Base-by-base conservation (phyloP, 2,329 filamentous ascomycete species). In the Xylariaceae sp. region DNA sequence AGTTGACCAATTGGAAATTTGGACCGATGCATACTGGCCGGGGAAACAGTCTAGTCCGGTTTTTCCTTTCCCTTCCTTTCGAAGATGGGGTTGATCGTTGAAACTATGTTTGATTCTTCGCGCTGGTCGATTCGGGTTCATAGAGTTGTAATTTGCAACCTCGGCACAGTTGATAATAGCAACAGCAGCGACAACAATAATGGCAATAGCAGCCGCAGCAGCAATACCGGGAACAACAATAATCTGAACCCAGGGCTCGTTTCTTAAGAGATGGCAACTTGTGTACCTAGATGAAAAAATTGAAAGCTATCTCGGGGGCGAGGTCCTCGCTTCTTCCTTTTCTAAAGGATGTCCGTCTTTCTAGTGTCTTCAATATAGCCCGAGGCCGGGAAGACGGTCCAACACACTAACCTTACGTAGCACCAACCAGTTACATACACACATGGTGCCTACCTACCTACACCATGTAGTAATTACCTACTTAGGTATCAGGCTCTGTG, bases 301-400 rank as follows among this genome's bases (percentile, higher is more conserved):
- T 34, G 10, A 13, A 40, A 41, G 40, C 19, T 39, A 12, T 29
- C 26, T 13, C 32, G 49, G 55, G 16, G 42, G 42, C 15, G 54
- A 52, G 41, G 40, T 47, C 51, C 49, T 46, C 47, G 42, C 40
- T 56, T 54, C 53, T 53, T 42, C 44, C 43, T 45, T 47, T 46
- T 32, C 32, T 45, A 43, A 46, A 41, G 40, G 22, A 51, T 34
- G 18, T 16, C 47, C 41, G 37, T 48, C 40, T 36, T 5, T 37
- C 36, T 18, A 37, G 15, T 16, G 5, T 16, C 36, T 37, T 16
- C 15, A 18, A 6, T 15, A 37, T 16, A 15, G 36, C 36, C 36
- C n/a, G 15, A 37, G 18, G 39, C 54, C 57, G 57, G 57, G 50
- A 57, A 50, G 49, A 57, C 55, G 57, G 57, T 51, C 57, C 57